Percentiles rank a stretch among this genome's conserved stretches.
Conservation (phyloP, 768 basidiomycete species). For the Pulveroboletus sp. region DNA sequence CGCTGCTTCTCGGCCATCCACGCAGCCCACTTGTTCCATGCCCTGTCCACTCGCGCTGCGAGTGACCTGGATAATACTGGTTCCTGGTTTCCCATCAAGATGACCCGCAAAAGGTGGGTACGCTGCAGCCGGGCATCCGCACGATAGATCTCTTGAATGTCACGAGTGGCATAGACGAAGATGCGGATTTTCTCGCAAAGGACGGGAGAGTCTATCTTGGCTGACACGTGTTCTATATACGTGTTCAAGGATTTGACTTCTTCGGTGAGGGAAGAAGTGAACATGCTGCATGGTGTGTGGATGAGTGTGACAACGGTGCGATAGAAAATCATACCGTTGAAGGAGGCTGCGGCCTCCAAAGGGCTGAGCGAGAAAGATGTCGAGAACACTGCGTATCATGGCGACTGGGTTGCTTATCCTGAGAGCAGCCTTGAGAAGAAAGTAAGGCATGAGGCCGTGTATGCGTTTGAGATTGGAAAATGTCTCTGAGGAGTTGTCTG, state of each 20-base stretch:
- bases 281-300: constrained; percentile 63
- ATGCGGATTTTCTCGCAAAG: constrained; percentile 85
- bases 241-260: constrained; percentile 83
- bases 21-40: constrained; percentile 73
- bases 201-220: constrained; percentile 84
- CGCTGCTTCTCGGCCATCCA: constrained; percentile 63
- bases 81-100: constrained; percentile 76
- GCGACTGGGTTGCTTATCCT: constrained; percentile 93
- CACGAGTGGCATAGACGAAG: constrained; percentile 84
- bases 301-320: constrained; percentile 1
- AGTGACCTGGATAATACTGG: constrained; percentile 76
- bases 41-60: constrained; percentile 74
- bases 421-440: constrained; percentile 89
- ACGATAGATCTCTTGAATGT: constrained; percentile 83
- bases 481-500: constrained; percentile 88
- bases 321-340: constrained; percentile 58
- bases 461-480: constrained; percentile 87
- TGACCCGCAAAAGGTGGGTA: constrained; percentile 72
- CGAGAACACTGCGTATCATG: constrained; percentile 91
- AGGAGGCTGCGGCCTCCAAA: constrained; percentile 92
- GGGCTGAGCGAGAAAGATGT: constrained; percentile 94
- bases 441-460: constrained; percentile 97
- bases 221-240: constrained; percentile 83
- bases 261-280: constrained; percentile 87
- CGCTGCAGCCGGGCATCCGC: constrained; percentile 73